Percentiles rank a stretch among this genome's conserved stretches.
Conservation (phyloP, 352 stramenopile genomes). For the Phytophthora megakarya region DNA sequence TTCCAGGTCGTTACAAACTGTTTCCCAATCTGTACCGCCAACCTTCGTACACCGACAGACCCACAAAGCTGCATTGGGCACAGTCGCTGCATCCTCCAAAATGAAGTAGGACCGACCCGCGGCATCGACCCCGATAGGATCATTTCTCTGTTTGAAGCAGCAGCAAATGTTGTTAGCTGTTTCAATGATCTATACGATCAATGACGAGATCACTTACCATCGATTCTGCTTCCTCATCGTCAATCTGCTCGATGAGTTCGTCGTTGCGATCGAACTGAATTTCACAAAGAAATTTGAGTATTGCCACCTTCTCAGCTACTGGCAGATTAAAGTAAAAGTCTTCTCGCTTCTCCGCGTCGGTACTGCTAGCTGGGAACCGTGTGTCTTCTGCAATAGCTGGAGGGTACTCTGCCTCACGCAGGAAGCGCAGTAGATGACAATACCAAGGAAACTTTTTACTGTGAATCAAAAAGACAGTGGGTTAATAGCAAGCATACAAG, state of each 20-base stretch:
- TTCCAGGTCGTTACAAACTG: constrained; percentile 57
- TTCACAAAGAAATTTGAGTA: constrained; percentile 71
- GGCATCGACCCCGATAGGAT: constrained; percentile 51
- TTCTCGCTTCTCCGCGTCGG: constrained; percentile 26
- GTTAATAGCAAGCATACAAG: constrained; percentile 1
- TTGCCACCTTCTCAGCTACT: constrained; percentile 44
- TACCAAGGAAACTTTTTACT: constrained; percentile 54
- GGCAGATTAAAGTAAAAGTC: constrained; percentile 55
- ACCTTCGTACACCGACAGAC: constrained; percentile 55
- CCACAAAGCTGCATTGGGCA: constrained; percentile 59
- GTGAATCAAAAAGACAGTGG: background rate
- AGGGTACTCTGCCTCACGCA: constrained; percentile 41
- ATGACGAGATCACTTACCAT: constrained; percentile 32
- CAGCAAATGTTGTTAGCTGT: no score
- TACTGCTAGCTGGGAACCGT: constrained; percentile 24
- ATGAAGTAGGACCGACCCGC: constrained; percentile 58
- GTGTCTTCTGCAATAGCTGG: constrained; percentile 21
- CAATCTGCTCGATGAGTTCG: constrained; percentile 57
- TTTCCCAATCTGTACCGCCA: constrained; percentile 60
- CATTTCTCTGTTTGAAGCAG: constrained; percentile 47
- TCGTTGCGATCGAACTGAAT: constrained; percentile 73
- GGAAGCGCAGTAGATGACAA: constrained; percentile 50
- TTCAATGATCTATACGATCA: background rate
- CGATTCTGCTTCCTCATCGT: constrained; percentile 51
- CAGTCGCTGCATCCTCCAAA: constrained; percentile 62